phyloP scores from a whole-genome alignment of 2,329 filamentous ascomycete species.

The Drechslerella dactyloides region DNA sequence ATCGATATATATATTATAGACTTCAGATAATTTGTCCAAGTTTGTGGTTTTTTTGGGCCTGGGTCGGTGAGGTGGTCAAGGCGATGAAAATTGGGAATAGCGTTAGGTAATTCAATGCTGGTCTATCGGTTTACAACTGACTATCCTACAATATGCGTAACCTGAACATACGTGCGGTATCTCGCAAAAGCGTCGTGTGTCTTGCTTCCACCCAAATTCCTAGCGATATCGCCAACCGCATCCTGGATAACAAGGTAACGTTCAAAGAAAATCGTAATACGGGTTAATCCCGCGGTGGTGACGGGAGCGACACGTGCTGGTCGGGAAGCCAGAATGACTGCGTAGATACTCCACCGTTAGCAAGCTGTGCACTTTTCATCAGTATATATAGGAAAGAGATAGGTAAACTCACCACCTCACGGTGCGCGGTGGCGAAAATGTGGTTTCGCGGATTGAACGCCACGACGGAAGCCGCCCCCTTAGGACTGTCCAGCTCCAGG shows the following conservation, averaged over 20 bases:
- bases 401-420: constrained; percentile 69
- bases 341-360: constrained; percentile 14
- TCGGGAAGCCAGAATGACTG: constrained; percentile 55
- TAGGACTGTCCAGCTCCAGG: constrained; percentile 62
- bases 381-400: constrained; percentile 1
- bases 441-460: constrained; percentile 92
- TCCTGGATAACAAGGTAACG: neutral
- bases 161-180: too few relatives aligned
- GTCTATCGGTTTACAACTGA: neutral
- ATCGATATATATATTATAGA: too few relatives aligned
- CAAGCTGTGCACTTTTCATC: neutral
- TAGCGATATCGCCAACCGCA: too few relatives aligned
- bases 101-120: neutral
- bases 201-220: too few relatives aligned
- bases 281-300: constrained; percentile 37
- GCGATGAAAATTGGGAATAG: neutral
- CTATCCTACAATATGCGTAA: neutral
- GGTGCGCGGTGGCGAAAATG: constrained; percentile 86
- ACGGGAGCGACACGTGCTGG: constrained; percentile 54
- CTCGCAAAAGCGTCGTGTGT: too few relatives aligned
- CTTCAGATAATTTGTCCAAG: too few relatives aligned
- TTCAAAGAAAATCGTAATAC: neutral
- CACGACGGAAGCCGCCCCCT: constrained; percentile 73
- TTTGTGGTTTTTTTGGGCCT: too few relatives aligned
- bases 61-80: too few relatives aligned